Evolutionary conservation across 148 eudicot species (phyloP), one percentile per base, ranked within the genome.

Genomic region (Chenopodium suecicum): DNA sequence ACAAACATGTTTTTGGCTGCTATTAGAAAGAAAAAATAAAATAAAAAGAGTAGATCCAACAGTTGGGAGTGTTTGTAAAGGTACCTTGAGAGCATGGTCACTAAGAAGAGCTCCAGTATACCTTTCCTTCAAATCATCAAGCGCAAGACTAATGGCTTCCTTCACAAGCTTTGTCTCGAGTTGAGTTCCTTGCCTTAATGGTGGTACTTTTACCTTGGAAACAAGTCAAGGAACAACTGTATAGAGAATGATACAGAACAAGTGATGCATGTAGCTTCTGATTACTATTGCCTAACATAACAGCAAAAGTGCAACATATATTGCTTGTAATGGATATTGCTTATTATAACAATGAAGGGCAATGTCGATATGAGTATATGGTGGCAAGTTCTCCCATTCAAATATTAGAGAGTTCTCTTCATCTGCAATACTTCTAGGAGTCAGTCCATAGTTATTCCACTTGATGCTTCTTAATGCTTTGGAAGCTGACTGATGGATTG

Each of bases 301-400:
- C 83, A 85, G 84, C 90, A 92, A 80, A 73, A 90, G 81, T 63
- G 83, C 89, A 47, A 90, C 80, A 37, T 9, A 82, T 41, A 19
- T 63, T 77, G 69, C 64, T 68, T 63, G 63, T 54, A 73, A 82
- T 79, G 99, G 99, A 96, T 96, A 96, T 90, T 96, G 88, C 84
- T 85, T 87, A 23, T 85, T 79, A 81, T 94, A 89, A 81, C 86
- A 85, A 85, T 96, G 99, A 80, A 94, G 85, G 73, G 84, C 95
- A 52, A 96, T 86, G 77, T 91, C 91, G 64, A 96, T 85, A 85
- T 86, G 92, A 48, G 82, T 74, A 67, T 86, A 48, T 77, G 86
- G 84, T 70, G 98, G 97, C 78, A 92, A 83, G 74, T 84, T 90
- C 81, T 92, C 97, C 99, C 98, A 94, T 83, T 94, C 95, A 76